Base-by-base conservation (phyloP, 805 yeast genomes). In the Cyberlindnera xylosilytica region DNA sequence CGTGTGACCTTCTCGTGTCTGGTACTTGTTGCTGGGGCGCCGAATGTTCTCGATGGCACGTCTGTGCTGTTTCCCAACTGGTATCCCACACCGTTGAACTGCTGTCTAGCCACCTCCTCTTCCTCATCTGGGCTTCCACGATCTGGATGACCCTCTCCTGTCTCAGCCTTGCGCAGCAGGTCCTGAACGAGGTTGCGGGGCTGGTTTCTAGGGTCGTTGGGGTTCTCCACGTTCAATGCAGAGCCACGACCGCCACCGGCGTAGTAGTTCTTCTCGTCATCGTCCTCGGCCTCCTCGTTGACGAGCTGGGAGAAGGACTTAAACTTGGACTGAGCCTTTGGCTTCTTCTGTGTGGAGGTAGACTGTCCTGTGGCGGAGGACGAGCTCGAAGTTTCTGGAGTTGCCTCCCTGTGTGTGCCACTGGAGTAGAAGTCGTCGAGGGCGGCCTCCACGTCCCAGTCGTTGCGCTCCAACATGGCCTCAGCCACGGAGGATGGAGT, bases 181-280 rank as follows among this genome's bases (percentile, higher is more conserved):
- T 78, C 79, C 45, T 69, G 72, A 13, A 78, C 76, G 38, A 68
- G 65, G 51, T 68, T 72, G 54, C 68, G 66, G 47, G 58, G 60
- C 22, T n/a, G 24, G 24, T 22, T 22, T 22, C 24, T 10, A 8
- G 10, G 7, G 10, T 19, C 42, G 40, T 56, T 42, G 11, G 93
- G 93, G 56, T 85, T 85, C 52, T 87, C 87, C 17, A 86, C 90
- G 60, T 83, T 85, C 49, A 86, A 67, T 4, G 81, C 93, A 1
- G 90, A 83, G 44, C 86, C 85, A 60, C 84, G 83, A 35, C 70
- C 87, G 38, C 76, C 76, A 13, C 81, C 81, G 1, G 86, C 82
- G 63, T 76, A 81, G 46, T 80, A 75, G 54, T 80, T 78, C 44
- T 82, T 75, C 29, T 72, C 74, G 44, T 77, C 81, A 33, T 67